Evolutionary conservation across 139 green algal genomes (phyloP).

Genomic region (Closterium sp.): DNA sequence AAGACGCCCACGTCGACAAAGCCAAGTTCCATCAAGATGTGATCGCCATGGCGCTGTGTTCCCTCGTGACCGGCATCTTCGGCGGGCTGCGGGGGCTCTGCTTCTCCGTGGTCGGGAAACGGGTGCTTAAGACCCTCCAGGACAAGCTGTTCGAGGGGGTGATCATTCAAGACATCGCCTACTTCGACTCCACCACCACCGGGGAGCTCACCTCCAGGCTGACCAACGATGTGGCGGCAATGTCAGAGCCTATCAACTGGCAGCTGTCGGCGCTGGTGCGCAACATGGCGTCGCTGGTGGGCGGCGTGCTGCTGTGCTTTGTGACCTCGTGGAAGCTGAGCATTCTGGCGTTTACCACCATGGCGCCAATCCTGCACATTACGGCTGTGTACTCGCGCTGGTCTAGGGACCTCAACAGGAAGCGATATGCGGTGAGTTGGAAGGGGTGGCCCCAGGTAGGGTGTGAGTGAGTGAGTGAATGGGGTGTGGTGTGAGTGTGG

Average conservation of each 20-base stretch:
- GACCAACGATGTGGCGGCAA: conserved; percentile 50
- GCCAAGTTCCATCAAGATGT: conserved; percentile 24
- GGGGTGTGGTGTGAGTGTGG: too few species aligned
- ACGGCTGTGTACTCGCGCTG: conserved; percentile 55
- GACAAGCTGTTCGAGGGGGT: conserved; percentile 39
- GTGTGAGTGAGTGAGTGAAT: too few species aligned
- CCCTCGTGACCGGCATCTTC: conserved; percentile 41
- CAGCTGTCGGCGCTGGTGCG: conserved; percentile 43
- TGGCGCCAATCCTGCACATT: conserved; percentile 57
- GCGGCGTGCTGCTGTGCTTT: conserved; percentile 59
- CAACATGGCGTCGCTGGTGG: conserved; percentile 35
- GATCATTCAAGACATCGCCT: conserved; percentile 54
- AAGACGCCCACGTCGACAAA: neutral
- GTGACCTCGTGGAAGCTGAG: conserved; percentile 56
- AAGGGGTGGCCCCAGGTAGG: too few species aligned
- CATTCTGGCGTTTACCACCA: conserved; percentile 60
- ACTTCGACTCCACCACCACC: conserved; percentile 52
- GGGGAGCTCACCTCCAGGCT: conserved; percentile 49
- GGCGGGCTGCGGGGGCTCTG: conserved; percentile 46
- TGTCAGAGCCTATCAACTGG: conserved; percentile 49
- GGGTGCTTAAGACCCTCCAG: conserved; percentile 48
- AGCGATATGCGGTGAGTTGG: conserved; percentile 38
- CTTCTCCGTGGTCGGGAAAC: conserved; percentile 49
- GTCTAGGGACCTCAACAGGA: conserved; percentile 52
- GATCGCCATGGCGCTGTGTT: conserved; percentile 30